Evolutionary conservation across 1,284 basidiomycete genomes (phyloP).

Genomic region (Thelephora terrestris): DNA sequence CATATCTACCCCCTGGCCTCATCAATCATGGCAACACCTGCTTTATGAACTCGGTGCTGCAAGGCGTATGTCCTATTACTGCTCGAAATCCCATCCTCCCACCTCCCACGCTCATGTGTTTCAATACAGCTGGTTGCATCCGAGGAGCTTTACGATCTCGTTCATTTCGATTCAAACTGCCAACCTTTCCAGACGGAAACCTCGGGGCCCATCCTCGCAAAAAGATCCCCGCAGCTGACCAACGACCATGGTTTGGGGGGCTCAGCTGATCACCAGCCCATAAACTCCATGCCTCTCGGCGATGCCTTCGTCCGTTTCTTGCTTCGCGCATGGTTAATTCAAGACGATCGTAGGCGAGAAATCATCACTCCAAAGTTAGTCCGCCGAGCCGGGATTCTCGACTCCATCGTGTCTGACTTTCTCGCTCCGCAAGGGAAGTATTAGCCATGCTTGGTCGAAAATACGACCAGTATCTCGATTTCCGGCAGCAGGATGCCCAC

Average conservation of each 20-base stretch:
- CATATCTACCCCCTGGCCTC: conserved; percentile 62
- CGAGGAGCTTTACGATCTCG: conserved; percentile 46
- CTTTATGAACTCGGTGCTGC: conserved; percentile 88
- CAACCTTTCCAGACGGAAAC: conserved; percentile 28
- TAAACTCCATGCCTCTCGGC: conserved; percentile 52
- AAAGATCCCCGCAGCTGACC: conserved; percentile 53
- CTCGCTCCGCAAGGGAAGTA: conserved; percentile 32
- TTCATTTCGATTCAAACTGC: conserved; percentile 42
- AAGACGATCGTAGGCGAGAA: conserved; percentile 37
- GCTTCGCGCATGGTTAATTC: conserved; percentile 50
- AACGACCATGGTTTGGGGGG: conserved; percentile 50
- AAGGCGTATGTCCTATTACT: conserved; percentile 31
- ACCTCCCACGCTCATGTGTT: background rate
- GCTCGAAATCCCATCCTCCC: background rate
- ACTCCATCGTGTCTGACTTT: background rate
- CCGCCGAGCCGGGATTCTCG: background rate
- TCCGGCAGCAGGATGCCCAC: conserved; percentile 90
- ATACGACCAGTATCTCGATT: conserved; percentile 89
- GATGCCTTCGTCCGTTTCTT: conserved; percentile 50
- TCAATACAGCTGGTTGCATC: conserved; percentile 52
- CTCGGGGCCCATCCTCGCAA: conserved; percentile 30
- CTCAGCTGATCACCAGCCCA: conserved; percentile 38
- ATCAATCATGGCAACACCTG: conserved; percentile 87
- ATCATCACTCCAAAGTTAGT: conserved; percentile 57
- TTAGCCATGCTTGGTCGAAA: conserved; percentile 68